Evolutionary conservation across 176 grass and related monocot genomes (phyloP).

Genomic region (Puccinellia tenuiflora): DNA sequence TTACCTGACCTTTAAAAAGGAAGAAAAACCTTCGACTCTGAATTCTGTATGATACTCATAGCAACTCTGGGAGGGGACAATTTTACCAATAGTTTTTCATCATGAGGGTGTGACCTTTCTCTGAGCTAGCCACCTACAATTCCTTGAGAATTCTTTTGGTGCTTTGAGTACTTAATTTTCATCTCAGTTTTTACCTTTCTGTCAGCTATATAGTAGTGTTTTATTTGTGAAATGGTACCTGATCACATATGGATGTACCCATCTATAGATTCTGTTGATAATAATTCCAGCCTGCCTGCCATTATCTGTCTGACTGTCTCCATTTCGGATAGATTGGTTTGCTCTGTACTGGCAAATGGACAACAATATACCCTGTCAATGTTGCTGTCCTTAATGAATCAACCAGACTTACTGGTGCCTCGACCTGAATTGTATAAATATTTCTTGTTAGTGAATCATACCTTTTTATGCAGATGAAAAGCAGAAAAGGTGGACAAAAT

Average conservation of each 20-base stretch:
- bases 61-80: too few species aligned
- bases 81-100: background rate
- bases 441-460: background rate
- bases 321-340: background rate
- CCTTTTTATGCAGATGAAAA: background rate
- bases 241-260: background rate
- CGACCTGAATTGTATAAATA: background rate
- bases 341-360: too few species aligned
- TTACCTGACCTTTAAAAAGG: background rate
- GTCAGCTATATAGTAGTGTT: background rate
- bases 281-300: background rate
- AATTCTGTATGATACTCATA: background rate
- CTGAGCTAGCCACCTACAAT: background rate
- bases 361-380: background rate
- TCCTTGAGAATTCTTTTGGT: background rate
- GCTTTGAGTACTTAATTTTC: background rate
- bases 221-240: background rate
- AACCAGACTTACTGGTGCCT: background rate
- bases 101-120: background rate
- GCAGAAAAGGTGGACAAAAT: too few species aligned
- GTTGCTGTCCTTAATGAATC: background rate
- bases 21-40: background rate
- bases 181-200: background rate
- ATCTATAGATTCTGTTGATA: background rate
- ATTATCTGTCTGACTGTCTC: background rate